These are phyloP conservation scores for Cytospora schulzeri DNA, from an alignment of 2,329 filamentous ascomycete genomes.

Conservation along the genomic window DNA sequence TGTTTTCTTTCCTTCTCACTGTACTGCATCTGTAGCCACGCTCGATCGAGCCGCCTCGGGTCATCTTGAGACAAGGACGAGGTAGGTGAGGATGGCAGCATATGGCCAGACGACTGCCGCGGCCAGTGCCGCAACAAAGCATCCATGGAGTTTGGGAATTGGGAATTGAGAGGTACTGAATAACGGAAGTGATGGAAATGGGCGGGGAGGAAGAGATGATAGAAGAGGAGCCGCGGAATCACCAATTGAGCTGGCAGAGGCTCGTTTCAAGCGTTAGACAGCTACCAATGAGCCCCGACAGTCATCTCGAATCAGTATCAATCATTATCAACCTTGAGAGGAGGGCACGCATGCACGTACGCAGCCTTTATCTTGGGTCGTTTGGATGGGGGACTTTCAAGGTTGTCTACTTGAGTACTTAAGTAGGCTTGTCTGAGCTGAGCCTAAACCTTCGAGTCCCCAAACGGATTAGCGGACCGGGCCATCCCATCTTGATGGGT, in stretches of 20 bases:
- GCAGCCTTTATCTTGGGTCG: too few species aligned
- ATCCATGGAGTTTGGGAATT: background rate
- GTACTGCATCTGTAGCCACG: background rate
- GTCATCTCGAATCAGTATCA: background rate
- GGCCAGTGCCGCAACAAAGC: background rate
- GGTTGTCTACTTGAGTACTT: too few species aligned
- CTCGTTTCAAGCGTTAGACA: background rate
- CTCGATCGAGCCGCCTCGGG: background rate
- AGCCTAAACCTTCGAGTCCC: too few species aligned
- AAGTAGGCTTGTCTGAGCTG: too few species aligned
- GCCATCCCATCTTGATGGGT: too few species aligned
- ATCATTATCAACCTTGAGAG: too few species aligned
- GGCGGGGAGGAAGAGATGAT: background rate
- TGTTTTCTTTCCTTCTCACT: constrained; percentile 27
- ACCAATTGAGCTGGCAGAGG: background rate
- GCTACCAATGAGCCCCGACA: too few species aligned
- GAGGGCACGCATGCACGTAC: too few species aligned
- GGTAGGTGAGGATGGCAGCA: background rate
- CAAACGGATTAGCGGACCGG: too few species aligned
- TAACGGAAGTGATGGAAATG: background rate
- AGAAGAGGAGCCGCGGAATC: too few species aligned
- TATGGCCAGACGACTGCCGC: background rate
- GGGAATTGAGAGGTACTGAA: background rate
- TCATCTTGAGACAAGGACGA: background rate
- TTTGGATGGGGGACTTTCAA: too few species aligned